Percentiles rank a stretch among this genome's conserved stretches.
phyloP scores from a whole-genome alignment of 2,329 filamentous ascomycete species.

The Elsinoe australis region DNA sequence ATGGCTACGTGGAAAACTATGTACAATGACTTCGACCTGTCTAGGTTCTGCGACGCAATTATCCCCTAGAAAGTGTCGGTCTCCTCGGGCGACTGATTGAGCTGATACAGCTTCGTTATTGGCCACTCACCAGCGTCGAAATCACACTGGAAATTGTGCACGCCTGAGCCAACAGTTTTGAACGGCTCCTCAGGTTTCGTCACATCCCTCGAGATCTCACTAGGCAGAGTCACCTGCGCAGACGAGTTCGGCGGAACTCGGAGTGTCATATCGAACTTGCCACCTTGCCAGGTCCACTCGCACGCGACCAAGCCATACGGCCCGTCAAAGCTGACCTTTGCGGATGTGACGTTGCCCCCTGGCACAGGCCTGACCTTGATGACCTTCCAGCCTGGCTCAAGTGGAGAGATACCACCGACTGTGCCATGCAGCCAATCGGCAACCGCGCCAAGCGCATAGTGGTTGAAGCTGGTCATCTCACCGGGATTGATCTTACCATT shows the following conservation, averaged over 20 bases:
- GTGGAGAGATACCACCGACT: slow-evolving; percentile 37
- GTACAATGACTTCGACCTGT: background rate
- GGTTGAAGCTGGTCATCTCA: slow-evolving; percentile 46
- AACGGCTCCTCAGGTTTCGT: slow-evolving; percentile 12
- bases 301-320: slow-evolving; percentile 29
- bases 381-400: slow-evolving; percentile 37
- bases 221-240: slow-evolving; percentile 17
- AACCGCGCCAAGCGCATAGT: slow-evolving; percentile 45
- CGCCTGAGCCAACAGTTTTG: slow-evolving; percentile 14
- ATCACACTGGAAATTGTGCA: slow-evolving; percentile 14
- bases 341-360: slow-evolving; percentile 28
- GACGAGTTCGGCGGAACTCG: slow-evolving; percentile 17
- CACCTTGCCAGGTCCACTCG: slow-evolving; percentile 23
- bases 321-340: slow-evolving; percentile 28
- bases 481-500: slow-evolving; percentile 41
- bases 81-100: slow-evolving; percentile 4
- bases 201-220: slow-evolving; percentile 11
- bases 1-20: too few relatives aligned
- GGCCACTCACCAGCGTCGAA: slow-evolving; percentile 57
- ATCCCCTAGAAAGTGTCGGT: background rate
- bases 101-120: slow-evolving; percentile 41
- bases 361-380: slow-evolving; percentile 32
- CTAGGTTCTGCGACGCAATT: background rate
- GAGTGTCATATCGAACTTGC: slow-evolving; percentile 13
- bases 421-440: slow-evolving; percentile 42